Conservation (phyloP, 371 early-diverging fungal genomes). For the Mortierella sp. region DNA sequence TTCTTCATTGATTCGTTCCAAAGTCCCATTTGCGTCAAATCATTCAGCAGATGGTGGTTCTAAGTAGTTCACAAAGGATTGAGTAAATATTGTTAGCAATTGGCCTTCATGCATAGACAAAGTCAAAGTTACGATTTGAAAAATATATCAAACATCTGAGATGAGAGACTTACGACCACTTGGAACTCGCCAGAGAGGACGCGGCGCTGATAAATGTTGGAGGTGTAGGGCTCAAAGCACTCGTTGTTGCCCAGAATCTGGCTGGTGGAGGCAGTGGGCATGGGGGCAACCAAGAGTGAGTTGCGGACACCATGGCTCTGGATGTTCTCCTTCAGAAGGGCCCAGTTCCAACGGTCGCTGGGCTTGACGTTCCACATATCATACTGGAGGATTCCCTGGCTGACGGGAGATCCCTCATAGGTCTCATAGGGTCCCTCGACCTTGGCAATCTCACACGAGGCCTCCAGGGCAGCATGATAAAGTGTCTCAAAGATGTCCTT, state of each 20-base stretch:
- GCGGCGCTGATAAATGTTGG: constrained; percentile 98
- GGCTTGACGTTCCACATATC: constrained; percentile 94
- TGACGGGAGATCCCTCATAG: constrained; percentile 94
- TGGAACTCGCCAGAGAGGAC: constrained; percentile 99
- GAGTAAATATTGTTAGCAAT: neutral
- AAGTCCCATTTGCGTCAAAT: constrained; percentile 91
- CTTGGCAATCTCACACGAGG: constrained; percentile 93
- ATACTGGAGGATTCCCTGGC: constrained; percentile 94
- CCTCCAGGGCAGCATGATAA: constrained; percentile 96
- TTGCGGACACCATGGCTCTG: constrained; percentile 94
- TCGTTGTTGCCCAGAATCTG: constrained; percentile 99
- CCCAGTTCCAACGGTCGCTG: constrained; percentile 93
- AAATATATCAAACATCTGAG: neutral
- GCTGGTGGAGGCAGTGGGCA: constrained; percentile 99
- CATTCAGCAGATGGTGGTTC: constrained; percentile 96
- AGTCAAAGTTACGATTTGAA: neutral
- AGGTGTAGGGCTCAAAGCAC: constrained; percentile 98
- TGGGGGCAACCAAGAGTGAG: constrained; percentile 96
- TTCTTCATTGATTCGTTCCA: constrained; percentile 98
- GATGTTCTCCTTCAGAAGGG: constrained; percentile 84
- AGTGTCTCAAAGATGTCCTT: constrained; percentile 98
- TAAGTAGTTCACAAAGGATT: neutral
- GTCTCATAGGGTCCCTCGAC: constrained; percentile 90
- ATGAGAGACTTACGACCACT: constrained; percentile 74
- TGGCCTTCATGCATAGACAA: too few relatives aligned